Percentiles rank a stretch among this genome's conserved stretches.
Evolutionary conservation across 768 basidiomycete genomes (phyloP).

Genomic region (Grammothele lineata): DNA sequence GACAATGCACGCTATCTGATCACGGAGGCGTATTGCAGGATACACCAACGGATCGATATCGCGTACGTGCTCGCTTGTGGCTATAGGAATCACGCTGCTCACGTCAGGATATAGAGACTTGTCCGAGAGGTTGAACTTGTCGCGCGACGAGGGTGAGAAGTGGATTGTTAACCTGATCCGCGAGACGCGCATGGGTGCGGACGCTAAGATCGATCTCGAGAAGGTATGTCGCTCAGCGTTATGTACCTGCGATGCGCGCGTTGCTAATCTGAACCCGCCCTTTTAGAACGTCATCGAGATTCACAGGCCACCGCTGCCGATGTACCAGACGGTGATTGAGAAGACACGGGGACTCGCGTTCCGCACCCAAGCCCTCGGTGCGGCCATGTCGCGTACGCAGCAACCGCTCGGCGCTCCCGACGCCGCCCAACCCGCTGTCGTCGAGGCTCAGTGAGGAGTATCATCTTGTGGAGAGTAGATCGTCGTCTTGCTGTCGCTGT

Average conservation of each 20-base stretch:
- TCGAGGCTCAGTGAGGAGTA: slow-evolving; percentile 22
- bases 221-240: slow-evolving; percentile 48
- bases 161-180: slow-evolving; percentile 99
- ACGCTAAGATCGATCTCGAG: slow-evolving; percentile 96
- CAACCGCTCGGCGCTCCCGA: slow-evolving; percentile 13
- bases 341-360: slow-evolving; percentile 90
- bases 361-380: slow-evolving; percentile 85
- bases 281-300: slow-evolving; percentile 99
- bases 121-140: slow-evolving; percentile 88
- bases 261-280: slow-evolving; percentile 19
- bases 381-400: slow-evolving; percentile 52
- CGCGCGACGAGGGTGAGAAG: slow-evolving; percentile 94
- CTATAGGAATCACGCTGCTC: too few relatives aligned
- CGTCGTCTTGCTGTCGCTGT: too few relatives aligned
- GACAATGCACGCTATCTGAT: slow-evolving; percentile 96
- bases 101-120: slow-evolving; percentile 87
- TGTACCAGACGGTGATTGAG: slow-evolving; percentile 93
- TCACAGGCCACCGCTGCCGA: slow-evolving; percentile 80
- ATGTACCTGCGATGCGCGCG: not conserved
- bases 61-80: too few relatives aligned
- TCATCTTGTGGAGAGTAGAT: too few relatives aligned
- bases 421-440: slow-evolving; percentile 14
- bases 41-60: slow-evolving; percentile 91
- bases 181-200: slow-evolving; percentile 93
- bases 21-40: slow-evolving; percentile 96